Evolutionary conservation across 768 basidiomycete species (phyloP), one percentile per base, ranked within the genome.

Genomic region (Russula emetica): DNA sequence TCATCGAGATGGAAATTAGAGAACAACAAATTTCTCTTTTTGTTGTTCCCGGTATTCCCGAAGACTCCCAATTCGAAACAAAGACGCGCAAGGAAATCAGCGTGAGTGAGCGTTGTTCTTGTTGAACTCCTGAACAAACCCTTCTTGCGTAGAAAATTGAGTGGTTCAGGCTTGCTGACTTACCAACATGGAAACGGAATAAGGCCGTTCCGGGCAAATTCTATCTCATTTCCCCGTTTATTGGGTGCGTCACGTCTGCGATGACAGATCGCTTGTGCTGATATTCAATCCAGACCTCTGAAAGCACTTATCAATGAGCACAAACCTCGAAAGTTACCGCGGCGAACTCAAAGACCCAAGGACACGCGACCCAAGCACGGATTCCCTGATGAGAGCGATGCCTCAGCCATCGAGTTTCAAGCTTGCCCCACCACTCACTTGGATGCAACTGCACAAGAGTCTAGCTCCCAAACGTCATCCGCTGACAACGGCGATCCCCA

Each of bases 81-180:
- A 88, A 89, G 74, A 99, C 97, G 1, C 81, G 96, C 61, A 99
- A 98, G 76, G 97, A 99, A 79, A 99, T 99, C 70, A 96, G 94
- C 72, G 95, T 97, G 80, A 71, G 86, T 73, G 58, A 67, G 22
- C 26, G 26, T 38, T 10, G 11, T 44, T 62, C 53, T 53, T 57
- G 55, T 34, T 40, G 24, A 54, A 42, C 52, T 30, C 40, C 55
- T 63, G 9, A 70, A 44, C 66, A 58, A 62, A 36, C 26, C 59
- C 72, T 66, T 63, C 72, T 66, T 63, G 44, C 50, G 42, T 72
- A 98, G 95, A 92, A 92, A 79, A 98, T 98, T 69, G 88, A 94
- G 72, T 99, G 97, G 97, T 97, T 97, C 75, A 85, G 79, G 64
- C 77, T 98, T 56, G 79, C 81, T 22, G 94, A 98, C 72, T 78